Conservation (phyloP, 140 eudicot species). For the Stevia rebaudiana region DNA sequence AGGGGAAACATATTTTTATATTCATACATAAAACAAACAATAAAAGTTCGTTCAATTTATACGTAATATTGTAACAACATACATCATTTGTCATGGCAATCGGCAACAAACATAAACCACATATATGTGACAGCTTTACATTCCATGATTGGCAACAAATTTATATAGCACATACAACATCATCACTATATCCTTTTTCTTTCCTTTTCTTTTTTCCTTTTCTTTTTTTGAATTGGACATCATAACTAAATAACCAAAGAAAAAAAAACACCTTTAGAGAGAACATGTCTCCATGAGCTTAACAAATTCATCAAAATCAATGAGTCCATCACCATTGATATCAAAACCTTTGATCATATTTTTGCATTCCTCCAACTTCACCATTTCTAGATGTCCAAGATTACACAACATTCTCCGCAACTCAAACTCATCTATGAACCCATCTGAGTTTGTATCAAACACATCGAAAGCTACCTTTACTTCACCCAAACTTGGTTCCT, state of each 20-base stretch:
- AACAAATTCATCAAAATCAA: conserved; percentile 54
- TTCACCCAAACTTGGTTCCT: conserved; percentile 37
- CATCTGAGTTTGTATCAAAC: conserved; percentile 43
- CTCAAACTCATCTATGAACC: conserved; percentile 40
- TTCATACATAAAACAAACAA: too few species aligned
- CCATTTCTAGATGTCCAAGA: conserved; percentile 33
- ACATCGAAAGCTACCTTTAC: conserved; percentile 40
- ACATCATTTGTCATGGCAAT: background rate
- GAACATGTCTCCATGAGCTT: conserved; percentile 35
- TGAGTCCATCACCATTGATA: conserved; percentile 55
- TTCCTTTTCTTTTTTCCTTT: too few species aligned
- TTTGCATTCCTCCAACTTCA: conserved; percentile 34
- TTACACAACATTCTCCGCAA: conserved; percentile 25
- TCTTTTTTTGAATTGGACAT: too few species aligned
- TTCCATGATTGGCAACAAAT: background rate
- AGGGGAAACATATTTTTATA: too few species aligned
- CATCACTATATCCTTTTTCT: background rate
- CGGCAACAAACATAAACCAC: background rate
- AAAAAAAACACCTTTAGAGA: conserved; percentile 8
- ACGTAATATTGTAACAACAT: too few species aligned
- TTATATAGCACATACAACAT: background rate
- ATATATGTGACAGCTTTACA: background rate
- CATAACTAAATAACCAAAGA: background rate
- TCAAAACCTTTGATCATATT: conserved; percentile 55
- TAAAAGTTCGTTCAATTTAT: too few species aligned